Evolutionary conservation across 208 protist species (phyloP), one percentile per base, ranked within the genome.

Genomic region (Acanthamoeba polyphaga): DNA sequence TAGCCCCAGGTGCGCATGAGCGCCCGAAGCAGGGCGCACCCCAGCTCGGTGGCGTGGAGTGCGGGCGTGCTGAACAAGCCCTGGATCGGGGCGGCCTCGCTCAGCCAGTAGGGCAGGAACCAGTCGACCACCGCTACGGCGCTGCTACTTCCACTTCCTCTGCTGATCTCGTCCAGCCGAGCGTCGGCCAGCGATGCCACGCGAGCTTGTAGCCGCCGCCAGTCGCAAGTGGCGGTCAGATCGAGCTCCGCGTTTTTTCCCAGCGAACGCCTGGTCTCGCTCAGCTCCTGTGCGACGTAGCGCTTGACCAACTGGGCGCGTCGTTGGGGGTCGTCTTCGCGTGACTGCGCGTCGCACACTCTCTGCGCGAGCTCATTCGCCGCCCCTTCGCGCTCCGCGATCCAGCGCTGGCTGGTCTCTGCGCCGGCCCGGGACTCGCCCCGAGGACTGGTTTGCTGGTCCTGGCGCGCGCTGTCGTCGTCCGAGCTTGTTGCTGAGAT

Each of bases 21-120:
- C 74, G 55, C 43, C 8, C 74, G 7, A 2, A 82, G 74, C 32
- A 82, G 24, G 17, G 43, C 43, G 74, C 43, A 82, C 1, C 74
- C 74, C 0, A 82, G 74, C 10, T 46, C 74, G 7, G 43, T 82
- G 74, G 32, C 74, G 74, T 82, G 74, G 22, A 82, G n/a, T 9
- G 43, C 46, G 7, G 74, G 74, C 34, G 74, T 55, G 17, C 19
- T 5, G 22, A 55, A 55, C 13, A 82, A 38, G 7, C 43, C 46
- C 43, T 82, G 43, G 7, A 82, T 27, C 24, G 74, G 74, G 38
- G 74, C 74, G 12, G 74, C 43, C 22, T 55, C 74, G 74, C 74
- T 53, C 43, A 82, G 32, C 74, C 74, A 82, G 43, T 82, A 82
- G 74, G 74, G 74, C 32, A 82, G 74, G 74, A 82, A 24, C 15